Percentiles rank a stretch among this genome's conserved stretches.
phyloP scores from a whole-genome alignment of 1,139 yeast genomes.

The Taiozyma sp. region DNA sequence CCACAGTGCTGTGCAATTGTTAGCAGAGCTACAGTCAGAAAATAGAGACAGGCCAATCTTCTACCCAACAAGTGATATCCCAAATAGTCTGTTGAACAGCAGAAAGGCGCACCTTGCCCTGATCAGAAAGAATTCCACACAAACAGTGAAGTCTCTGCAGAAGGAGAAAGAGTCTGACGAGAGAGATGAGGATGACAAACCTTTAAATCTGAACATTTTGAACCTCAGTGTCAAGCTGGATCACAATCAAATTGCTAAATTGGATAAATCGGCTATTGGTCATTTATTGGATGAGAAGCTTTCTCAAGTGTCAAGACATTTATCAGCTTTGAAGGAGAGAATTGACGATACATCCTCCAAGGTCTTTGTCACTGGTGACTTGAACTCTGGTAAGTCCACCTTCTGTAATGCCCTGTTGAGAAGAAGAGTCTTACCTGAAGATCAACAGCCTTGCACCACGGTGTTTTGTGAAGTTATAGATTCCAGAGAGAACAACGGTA shows the following conservation, averaged over 20 bases:
- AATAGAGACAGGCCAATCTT: slow-evolving; percentile 59
- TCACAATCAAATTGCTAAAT: slow-evolving; percentile 41
- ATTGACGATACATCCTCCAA: slow-evolving; percentile 91
- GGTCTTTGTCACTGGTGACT: slow-evolving; percentile 94
- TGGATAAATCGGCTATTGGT: slow-evolving; percentile 66
- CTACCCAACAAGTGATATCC: slow-evolving; percentile 50
- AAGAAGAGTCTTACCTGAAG: slow-evolving; percentile 81
- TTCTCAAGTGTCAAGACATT: slow-evolving; percentile 56
- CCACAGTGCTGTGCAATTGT: slow-evolving; percentile 47
- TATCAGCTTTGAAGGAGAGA: slow-evolving; percentile 71
- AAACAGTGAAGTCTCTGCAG: slow-evolving; percentile 14
- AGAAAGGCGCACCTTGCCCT: slow-evolving; percentile 39
- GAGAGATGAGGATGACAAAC: slow-evolving; percentile 20
- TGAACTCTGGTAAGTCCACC: slow-evolving; percentile 95
- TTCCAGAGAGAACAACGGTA: slow-evolving; percentile 65
- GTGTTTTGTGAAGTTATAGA: slow-evolving; percentile 95
- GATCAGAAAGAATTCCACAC: slow-evolving; percentile 38
- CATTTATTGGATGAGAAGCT: slow-evolving; percentile 62
- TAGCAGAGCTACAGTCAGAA: slow-evolving; percentile 51
- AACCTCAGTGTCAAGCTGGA: slow-evolving; percentile 59
- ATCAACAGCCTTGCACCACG: slow-evolving; percentile 96
- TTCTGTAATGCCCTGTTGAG: slow-evolving; percentile 89
- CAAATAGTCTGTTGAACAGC: slow-evolving; percentile 39
- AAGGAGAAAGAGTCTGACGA: slow-evolving; percentile 24
- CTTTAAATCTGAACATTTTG: slow-evolving; percentile 52